A percentile compares a stretch with the other conserved stretches of the same genome.
Evolutionary conservation across 306 rosid genomes (phyloP).

Genomic region (Cicer chorassanicum): DNA sequence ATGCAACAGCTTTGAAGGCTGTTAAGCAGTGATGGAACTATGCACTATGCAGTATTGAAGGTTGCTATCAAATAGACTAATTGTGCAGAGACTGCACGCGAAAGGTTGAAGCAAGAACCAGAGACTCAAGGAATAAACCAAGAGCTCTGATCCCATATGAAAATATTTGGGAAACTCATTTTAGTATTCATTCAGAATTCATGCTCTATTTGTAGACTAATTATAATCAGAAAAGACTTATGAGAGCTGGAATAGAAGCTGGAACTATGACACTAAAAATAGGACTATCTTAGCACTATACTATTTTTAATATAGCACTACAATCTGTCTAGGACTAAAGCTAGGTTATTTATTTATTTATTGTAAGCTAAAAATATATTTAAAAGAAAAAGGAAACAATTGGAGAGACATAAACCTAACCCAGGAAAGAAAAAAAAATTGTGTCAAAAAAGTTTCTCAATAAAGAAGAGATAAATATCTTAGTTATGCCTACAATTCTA

Average conservation of each 20-base stretch:
- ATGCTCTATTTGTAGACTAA: neutral
- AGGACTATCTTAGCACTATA: neutral
- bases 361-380: too few species aligned
- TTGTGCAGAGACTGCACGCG: neutral
- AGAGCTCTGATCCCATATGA: neutral
- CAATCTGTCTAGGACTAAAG: conserved; percentile 16
- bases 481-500: conserved; percentile 19
- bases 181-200: neutral
- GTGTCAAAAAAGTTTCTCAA: neutral
- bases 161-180: conserved; percentile 5
- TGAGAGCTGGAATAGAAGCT: neutral
- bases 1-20: conserved; percentile 8
- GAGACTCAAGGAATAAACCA: neutral
- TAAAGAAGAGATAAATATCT: neutral
- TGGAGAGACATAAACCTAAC: too few species aligned
- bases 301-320: neutral
- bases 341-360: neutral
- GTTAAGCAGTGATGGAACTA: conserved; percentile 9
- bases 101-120: neutral
- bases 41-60: neutral
- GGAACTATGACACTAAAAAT: neutral
- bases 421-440: too few species aligned
- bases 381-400: too few species aligned
- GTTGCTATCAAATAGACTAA: neutral
- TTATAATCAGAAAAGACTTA: neutral